Percentiles rank a stretch among this genome's conserved stretches.
Evolutionary conservation across 345 rosid genomes (phyloP).

Genomic region (Sonneratia alba): DNA sequence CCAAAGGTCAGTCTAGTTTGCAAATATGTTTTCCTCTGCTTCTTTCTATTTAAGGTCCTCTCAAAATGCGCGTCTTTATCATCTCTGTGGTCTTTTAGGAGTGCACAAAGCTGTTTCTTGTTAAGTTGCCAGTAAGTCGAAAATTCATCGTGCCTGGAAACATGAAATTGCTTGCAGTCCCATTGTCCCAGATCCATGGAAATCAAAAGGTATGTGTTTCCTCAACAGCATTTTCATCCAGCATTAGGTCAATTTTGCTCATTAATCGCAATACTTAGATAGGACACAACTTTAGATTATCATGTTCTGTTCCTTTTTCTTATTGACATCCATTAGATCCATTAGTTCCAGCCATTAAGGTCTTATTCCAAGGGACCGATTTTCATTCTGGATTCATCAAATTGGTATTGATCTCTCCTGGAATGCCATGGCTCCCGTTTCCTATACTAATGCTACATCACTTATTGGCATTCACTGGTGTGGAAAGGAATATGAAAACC

Average conservation of each 20-base stretch:
- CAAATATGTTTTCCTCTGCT: conserved; percentile 7
- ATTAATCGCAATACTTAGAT: background rate
- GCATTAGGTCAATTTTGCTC: background rate
- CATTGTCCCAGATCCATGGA: conserved; percentile 62
- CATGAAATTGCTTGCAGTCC: conserved; percentile 76
- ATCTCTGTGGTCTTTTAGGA: conserved; percentile 28
- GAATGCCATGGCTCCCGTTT: background rate
- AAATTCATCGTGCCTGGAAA: conserved; percentile 70
- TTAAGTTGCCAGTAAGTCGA: conserved; percentile 44
- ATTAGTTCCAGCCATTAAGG: background rate
- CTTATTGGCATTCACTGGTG: too few species aligned
- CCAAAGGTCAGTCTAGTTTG: conserved; percentile 55
- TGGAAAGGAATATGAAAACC: too few species aligned
- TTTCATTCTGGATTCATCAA: background rate
- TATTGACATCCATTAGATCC: background rate
- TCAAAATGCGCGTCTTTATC: background rate
- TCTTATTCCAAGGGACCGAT: too few species aligned
- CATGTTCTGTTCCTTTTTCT: background rate
- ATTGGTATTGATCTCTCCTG: background rate
- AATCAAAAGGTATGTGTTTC: conserved; percentile 47
- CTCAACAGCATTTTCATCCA: background rate
- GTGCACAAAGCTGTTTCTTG: conserved; percentile 70
- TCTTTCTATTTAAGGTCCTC: background rate
- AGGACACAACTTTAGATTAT: background rate
- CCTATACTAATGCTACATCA: background rate